These are phyloP conservation scores for Aspergillus floridensis DNA, from an alignment of 2,329 filamentous ascomycete species.

Conservation along the genomic window DNA sequence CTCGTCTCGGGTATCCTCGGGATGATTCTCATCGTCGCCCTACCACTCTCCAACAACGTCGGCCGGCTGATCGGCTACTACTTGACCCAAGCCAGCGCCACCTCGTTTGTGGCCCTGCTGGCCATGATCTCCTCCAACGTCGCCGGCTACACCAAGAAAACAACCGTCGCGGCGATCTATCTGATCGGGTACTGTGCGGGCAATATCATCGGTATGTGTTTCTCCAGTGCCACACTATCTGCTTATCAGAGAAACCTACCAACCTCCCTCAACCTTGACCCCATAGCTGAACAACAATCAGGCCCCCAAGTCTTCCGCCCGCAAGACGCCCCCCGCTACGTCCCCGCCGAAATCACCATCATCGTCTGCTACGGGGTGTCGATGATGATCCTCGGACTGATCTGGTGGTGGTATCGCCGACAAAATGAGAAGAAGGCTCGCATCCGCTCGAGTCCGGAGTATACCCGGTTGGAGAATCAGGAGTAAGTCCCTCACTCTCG, in stretches of 20 bases:
- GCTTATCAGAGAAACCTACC: too few species aligned
- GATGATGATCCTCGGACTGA: conserved; percentile 57
- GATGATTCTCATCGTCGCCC: conserved; percentile 62
- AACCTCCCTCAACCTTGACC: neutral
- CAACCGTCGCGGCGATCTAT: conserved; percentile 51
- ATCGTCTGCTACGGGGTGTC: conserved; percentile 58
- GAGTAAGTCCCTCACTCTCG: conserved; percentile 47
- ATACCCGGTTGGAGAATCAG: conserved; percentile 63
- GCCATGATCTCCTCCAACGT: conserved; percentile 63
- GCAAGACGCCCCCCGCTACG: conserved; percentile 58
- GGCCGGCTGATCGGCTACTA: conserved; percentile 66
- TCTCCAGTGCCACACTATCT: neutral
- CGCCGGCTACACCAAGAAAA: conserved; percentile 55
- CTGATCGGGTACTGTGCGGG: conserved; percentile 51
- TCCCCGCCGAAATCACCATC: conserved; percentile 63
- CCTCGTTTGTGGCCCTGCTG: conserved; percentile 62
- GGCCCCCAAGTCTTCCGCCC: conserved; percentile 58
- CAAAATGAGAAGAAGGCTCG: conserved; percentile 61
- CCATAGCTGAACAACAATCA: conserved; percentile 9
- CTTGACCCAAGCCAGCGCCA: conserved; percentile 59
- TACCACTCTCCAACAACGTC: conserved; percentile 56
- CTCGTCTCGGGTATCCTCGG: conserved; percentile 57
- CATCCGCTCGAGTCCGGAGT: conserved; percentile 53
- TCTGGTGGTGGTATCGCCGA: conserved; percentile 59
- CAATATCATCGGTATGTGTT: conserved; percentile 54